These are phyloP conservation scores for Auxenochlorella pyrenoidosa DNA, from an alignment of 139 green algal genomes.

Conservation along the genomic window DNA sequence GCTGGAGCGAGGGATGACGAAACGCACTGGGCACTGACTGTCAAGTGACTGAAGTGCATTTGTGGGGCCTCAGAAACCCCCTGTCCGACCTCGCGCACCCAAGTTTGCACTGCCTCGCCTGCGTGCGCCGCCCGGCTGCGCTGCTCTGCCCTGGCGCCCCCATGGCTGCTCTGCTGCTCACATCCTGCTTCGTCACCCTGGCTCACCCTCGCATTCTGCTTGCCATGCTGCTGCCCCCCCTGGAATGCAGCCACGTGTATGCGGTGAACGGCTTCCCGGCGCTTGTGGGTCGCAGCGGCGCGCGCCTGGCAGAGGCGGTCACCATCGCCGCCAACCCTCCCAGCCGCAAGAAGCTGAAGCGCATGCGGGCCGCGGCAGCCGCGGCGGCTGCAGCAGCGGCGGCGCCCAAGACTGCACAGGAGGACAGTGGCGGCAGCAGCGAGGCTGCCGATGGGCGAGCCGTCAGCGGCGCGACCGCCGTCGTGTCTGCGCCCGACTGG, in stretches of 20 bases:
- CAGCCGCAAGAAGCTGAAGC: background rate
- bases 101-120: background rate
- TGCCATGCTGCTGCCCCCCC: no score
- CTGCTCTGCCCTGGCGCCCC: background rate
- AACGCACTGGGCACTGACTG: conserved; percentile 38
- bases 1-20: conserved; percentile 20
- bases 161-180: background rate
- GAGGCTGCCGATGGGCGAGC: no score
- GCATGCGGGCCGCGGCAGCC: background rate
- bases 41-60: conserved; percentile 34
- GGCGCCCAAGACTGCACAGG: background rate
- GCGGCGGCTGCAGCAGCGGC: background rate
- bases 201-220: background rate
- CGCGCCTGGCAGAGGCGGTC: background rate
- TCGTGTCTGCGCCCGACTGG: conserved; percentile 26
- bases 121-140: background rate
- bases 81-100: background rate
- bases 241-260: background rate
- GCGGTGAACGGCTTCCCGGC: background rate
- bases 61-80: conserved; percentile 32
- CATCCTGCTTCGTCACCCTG: background rate
- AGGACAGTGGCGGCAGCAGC: background rate
- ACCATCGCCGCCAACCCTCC: background rate
- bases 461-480: background rate
- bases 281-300: background rate